Evolutionary conservation across 306 rosid genomes (phyloP), one percentile per base, ranked within the genome.

Genomic region (Lathyrus oleraceus): DNA sequence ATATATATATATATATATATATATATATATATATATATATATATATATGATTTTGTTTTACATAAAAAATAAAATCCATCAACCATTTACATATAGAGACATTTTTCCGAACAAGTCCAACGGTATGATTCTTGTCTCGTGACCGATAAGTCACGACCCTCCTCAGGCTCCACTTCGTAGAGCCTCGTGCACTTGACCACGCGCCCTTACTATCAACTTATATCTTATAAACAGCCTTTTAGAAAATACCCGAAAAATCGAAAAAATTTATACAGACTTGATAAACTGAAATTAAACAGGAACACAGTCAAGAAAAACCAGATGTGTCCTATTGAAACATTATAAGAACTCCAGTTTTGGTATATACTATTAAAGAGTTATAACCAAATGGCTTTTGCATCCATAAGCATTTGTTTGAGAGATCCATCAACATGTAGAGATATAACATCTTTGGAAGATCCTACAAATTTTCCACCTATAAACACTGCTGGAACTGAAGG

Each of bases 301-400:
- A 78, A 80, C 76, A 82, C 85, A 78, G 83, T 66, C 27, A 39
- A 71, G 81, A 79, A 80, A 77, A 82, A 79, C 61, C 20, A 67
- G 25, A 35, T 20, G 76, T 76, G 79, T 72, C 77, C 73, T 11
- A 5, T n/a, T n/a, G n/a, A n/a, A n/a, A n/a, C n/a, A n/a, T n/a
- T n/a, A n/a, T n/a, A n/a, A 65, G 61, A 69, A 77, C 70, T 78
- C 75, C 39, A 54, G 73, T 67, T 60, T 27, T 58, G 77, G 59
- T 15, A 40, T 53, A 19, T 3, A 62, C 51, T 49, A 48, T n/a
- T 5, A 11, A 8, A 54, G 44, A 72, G 82, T 82, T 86, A 95
- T 76, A 95, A 89, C 99, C 99, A 95, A 64, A 95, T 95, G 71
- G 99, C 99, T 69, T 70, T 87, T 11, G 99, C 99, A 69, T 91